Evolutionary conservation across 495 filamentous ascomycete genomes (phyloP), one percentile per base, ranked within the genome.

Genomic region (Xylaria cubensis): DNA sequence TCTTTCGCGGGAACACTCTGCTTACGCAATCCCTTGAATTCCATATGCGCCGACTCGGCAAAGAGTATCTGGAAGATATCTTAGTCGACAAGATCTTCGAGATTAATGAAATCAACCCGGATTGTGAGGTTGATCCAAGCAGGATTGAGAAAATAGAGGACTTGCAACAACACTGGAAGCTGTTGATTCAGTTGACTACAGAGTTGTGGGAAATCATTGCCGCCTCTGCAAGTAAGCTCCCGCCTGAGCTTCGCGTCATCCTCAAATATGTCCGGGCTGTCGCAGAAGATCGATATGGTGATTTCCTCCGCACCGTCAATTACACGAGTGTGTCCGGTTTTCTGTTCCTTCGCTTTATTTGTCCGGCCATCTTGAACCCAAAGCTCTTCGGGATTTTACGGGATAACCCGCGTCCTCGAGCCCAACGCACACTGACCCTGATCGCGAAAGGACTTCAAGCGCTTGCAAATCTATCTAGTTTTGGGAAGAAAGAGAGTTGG

Each of bases 311-410:
- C 21, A 95, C 92, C n/a, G 94, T 98, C 44, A 90, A 90, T 32
- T 99, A 98, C 80, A 97, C 94, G 71, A 97, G 94, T 78, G 95
- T 99, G 41, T 97, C 94, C 70, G 96, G 96, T 3, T 99, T 99
- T 78, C 82, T 99, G 29, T 99, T 99, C 77, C 84, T 99, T 70
- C 90, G 96, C 29, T 98, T 98, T 84, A 94, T 99, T 77, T 97
- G 94, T 72, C 97, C 96, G 3, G 96, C 96, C 29, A 94, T 99
- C 56, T 84, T 99, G 9, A 98, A 98, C 77, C 96, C 96, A 5
- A 98, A 97, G 80, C 86, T 99, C 32, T 99, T 99, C 81, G 94
- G 94, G 26, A 86, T 99, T 50, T 83, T 98, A 15, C 76, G 80
- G 88, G 96, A 98, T 77, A 93, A 97, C 76, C 94, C 97, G 41